These are phyloP conservation scores for Nitzschia putrida DNA, from an alignment of 108 stramenopile genomes.

Conservation along the genomic window DNA sequence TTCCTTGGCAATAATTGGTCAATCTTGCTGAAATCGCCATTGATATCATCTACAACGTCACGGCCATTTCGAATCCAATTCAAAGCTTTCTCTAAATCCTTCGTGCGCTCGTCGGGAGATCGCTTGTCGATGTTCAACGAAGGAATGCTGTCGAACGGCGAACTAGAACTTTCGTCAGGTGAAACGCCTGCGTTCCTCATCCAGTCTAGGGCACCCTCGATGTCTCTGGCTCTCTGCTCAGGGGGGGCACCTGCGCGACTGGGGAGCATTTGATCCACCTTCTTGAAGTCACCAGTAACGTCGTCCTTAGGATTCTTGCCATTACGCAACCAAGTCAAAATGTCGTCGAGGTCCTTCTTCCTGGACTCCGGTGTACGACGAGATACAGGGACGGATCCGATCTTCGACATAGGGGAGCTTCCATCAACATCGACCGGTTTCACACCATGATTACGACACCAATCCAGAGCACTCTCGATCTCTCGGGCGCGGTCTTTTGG, in stretches of 20 bases:
- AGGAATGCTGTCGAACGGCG: not conserved
- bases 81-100: slow-evolving; percentile 21
- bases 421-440: slow-evolving; percentile 1
- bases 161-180: slow-evolving; percentile 12
- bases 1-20: slow-evolving; percentile 16
- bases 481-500: slow-evolving; percentile 26
- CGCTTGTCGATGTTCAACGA: not conserved
- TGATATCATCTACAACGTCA: slow-evolving; percentile 32
- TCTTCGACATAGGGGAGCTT: slow-evolving; percentile 18
- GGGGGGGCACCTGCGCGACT: slow-evolving; percentile 8
- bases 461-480: slow-evolving; percentile 43
- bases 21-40: slow-evolving; percentile 33
- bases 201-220: slow-evolving; percentile 38
- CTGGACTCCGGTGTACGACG: slow-evolving; percentile 31
- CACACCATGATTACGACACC: slow-evolving; percentile 33
- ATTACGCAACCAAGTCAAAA: slow-evolving; percentile 43
- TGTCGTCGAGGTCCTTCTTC: slow-evolving; percentile 22
- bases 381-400: slow-evolving; percentile 10
- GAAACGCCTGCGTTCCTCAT: slow-evolving; percentile 20
- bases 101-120: slow-evolving; percentile 23
- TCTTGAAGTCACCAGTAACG: slow-evolving; percentile 21
- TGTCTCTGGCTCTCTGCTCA: slow-evolving; percentile 20
- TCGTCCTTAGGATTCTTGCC: slow-evolving; percentile 14
- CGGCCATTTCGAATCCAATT: slow-evolving; percentile 34
- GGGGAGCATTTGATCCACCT: slow-evolving; percentile 34